phyloP scores from a whole-genome alignment of 177 flowering plant species.

The Vitis hybrid region DNA sequence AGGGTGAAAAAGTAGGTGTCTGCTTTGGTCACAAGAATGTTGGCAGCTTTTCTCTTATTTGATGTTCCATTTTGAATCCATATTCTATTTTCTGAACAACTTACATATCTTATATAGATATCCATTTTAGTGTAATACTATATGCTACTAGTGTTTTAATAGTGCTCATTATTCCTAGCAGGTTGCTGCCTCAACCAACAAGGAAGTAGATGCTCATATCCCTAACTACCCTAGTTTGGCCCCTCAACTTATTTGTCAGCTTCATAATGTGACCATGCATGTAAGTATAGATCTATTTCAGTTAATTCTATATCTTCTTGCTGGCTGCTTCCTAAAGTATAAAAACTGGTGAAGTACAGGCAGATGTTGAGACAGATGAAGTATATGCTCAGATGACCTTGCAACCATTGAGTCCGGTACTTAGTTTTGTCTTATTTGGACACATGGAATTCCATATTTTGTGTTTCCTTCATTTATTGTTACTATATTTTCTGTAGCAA shows the following conservation, averaged over 20 bases:
- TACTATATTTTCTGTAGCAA: slow-evolving; percentile 12
- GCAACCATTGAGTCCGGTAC: slow-evolving; percentile 46
- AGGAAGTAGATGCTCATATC: slow-evolving; percentile 31
- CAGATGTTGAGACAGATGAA: slow-evolving; percentile 71
- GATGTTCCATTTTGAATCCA: too few species aligned
- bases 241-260: slow-evolving; percentile 35
- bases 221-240: slow-evolving; percentile 34
- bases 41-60: too few species aligned
- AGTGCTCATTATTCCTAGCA: slow-evolving; percentile 4
- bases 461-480: not conserved
- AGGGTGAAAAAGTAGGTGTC: too few species aligned
- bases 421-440: not conserved
- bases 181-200: slow-evolving; percentile 36
- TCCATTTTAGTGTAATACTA: not conserved
- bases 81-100: too few species aligned
- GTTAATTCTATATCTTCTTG: not conserved
- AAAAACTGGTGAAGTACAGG: slow-evolving; percentile 33
- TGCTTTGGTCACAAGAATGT: too few species aligned
- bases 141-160: not conserved
- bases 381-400: slow-evolving; percentile 65
- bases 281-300: slow-evolving; percentile 9
- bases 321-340: not conserved
- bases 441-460: not conserved
- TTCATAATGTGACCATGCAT: slow-evolving; percentile 37
- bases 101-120: too few species aligned